Evolutionary conservation across 139 green algal genomes (phyloP).

Genomic region (Picochlorum sp.): DNA sequence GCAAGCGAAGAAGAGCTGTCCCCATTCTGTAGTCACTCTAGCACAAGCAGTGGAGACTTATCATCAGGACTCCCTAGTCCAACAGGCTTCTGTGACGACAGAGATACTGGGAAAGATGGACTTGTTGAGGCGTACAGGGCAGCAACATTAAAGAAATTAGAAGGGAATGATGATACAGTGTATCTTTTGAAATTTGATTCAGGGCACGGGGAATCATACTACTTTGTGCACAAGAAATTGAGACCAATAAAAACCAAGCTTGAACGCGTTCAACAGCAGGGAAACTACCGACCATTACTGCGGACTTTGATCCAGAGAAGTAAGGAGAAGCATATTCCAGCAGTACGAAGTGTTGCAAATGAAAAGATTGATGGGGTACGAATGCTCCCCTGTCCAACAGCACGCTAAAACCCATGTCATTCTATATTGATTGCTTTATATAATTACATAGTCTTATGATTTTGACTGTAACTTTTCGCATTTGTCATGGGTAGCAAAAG

Average conservation of each 20-base stretch:
- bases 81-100: not conserved
- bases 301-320: not conserved
- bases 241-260: slow-evolving; percentile 26
- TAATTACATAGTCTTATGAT: no score
- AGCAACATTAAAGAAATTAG: not conserved
- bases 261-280: not conserved
- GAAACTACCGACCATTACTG: not conserved
- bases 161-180: not conserved
- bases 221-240: slow-evolving; percentile 33
- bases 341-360: not conserved
- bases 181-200: slow-evolving; percentile 7
- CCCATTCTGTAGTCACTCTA: slow-evolving; percentile 2
- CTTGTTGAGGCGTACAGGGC: no score
- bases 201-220: slow-evolving; percentile 12
- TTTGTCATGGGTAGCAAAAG: slow-evolving; percentile 87
- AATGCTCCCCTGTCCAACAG: not conserved
- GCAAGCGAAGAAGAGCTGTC: not conserved
- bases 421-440: not conserved
- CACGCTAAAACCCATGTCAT: not conserved
- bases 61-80: slow-evolving; percentile 7
- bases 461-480: slow-evolving; percentile 76
- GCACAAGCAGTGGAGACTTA: slow-evolving; percentile 10
- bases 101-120: not conserved
- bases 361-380: not conserved
- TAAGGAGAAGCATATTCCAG: not conserved